Evolutionary conservation across 768 basidiomycete species (phyloP), one percentile per base, ranked within the genome.

Genomic region (Trametes sanguinea): DNA sequence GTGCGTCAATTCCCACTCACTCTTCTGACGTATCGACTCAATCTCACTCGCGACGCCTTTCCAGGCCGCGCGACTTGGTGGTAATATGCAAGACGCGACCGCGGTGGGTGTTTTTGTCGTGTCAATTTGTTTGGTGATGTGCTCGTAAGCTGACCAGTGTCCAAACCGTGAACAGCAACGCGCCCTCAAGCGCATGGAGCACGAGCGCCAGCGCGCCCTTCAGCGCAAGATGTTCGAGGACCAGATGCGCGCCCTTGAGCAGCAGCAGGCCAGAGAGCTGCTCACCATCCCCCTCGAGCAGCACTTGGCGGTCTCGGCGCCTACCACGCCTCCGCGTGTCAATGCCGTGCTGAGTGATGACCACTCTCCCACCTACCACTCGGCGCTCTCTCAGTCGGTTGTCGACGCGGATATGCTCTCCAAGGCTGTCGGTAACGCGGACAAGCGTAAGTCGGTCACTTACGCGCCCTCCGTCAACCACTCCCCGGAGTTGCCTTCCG

Each of bases 181-280:
- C 94, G 63, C 93, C 73, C 81, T 94, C 71, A 97, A 95, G 74
- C 90, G 94, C 67, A 77, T 91, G 65, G 76, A 95, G 75, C 94
- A 98, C 72, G 94, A 97, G 76, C 87, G 92, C 54, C 92, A 95
- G 76, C 92, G 95, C 64, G 78, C 78, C 42, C 73, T 92, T 45
- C 95, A 96, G 73, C 88, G 94, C 72, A 90, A 87, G 76, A 76
- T 92, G 69, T 98, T 98, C 75, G 95, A 98, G 76, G 93, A 96
- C 69, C 94, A 97, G 77, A 97, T 97, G 95, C 89, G 90, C 57
- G 87, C 83, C 56, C 83, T 98, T 65, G 95, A 98, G 77, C 88
- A 90, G 65, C 88, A 94, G 74, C 95, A 98, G 76, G 87, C 86
- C 11, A 88, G 90, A 66, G 92, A 94, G 72, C 82, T 94, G 42